phyloP scores from a whole-genome alignment of 2,329 filamentous ascomycete genomes.

The Colletotrichum sublineola region DNA sequence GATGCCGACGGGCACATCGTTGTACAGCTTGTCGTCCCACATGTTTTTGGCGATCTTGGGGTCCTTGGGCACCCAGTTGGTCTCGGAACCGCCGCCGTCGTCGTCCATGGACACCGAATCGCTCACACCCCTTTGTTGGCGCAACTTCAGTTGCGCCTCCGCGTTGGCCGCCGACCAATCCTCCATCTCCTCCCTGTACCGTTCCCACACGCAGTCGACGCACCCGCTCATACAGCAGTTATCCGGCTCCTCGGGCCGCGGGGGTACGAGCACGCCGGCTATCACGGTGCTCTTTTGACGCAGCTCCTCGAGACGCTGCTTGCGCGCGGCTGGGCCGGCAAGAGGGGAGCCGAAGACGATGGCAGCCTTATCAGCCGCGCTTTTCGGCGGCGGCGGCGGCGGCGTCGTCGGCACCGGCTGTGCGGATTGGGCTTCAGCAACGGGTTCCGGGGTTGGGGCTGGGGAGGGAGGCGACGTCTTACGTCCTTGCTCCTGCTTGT shows the following conservation, averaged over 20 bases:
- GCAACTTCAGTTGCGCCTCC: constrained; percentile 71
- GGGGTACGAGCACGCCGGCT: constrained; percentile 86
- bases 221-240: constrained; percentile 99
- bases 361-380: constrained; percentile 67
- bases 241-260: constrained; percentile 88
- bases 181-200: constrained; percentile 91
- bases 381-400: constrained; percentile 59
- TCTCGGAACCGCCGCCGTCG: constrained; percentile 81
- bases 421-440: constrained; percentile 43
- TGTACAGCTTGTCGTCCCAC: constrained; percentile 78
- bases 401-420: constrained; percentile 51
- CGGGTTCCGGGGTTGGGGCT: constrained; percentile 38
- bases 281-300: constrained; percentile 73
- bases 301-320: constrained; percentile 70
- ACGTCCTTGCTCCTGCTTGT: constrained; percentile 45
- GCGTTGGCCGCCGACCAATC: constrained; percentile 79
- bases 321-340: constrained; percentile 78
- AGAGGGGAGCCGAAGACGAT: constrained; percentile 88
- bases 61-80: constrained; percentile 69
- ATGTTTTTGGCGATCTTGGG: constrained; percentile 63
- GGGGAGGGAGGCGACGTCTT: constrained; percentile 44
- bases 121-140: constrained; percentile 46
- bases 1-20: constrained; percentile 89
- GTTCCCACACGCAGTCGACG: constrained; percentile 97
- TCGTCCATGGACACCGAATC: constrained; percentile 77